Conservation (phyloP, 2,329 filamentous ascomycete genomes). For the Aureobasidium uvarum region DNA sequence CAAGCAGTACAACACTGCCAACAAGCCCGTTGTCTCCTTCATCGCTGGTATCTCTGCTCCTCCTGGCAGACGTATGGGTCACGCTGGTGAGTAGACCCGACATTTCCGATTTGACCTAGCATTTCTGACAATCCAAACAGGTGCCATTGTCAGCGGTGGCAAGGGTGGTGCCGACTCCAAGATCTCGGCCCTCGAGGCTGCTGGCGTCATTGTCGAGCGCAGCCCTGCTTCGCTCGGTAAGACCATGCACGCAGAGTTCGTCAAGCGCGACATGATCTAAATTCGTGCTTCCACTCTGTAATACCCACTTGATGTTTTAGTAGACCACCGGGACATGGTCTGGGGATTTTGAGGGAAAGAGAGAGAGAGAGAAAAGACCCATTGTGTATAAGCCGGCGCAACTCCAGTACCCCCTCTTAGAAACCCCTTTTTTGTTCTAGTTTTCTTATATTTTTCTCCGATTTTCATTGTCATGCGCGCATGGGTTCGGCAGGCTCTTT, state of each 20-base stretch:
- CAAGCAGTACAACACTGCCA: slow-evolving; percentile 82
- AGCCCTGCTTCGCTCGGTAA: slow-evolving; percentile 90
- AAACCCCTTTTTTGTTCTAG: slow-evolving; percentile 16
- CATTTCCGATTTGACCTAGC: neutral
- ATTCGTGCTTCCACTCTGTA: slow-evolving; percentile 15
- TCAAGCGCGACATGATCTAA: slow-evolving; percentile 93
- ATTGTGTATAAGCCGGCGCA: slow-evolving; percentile 24
- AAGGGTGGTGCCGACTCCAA: slow-evolving; percentile 98
- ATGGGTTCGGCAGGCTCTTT: slow-evolving; percentile 21
- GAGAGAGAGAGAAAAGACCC: slow-evolving; percentile 7
- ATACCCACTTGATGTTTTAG: slow-evolving; percentile 24
- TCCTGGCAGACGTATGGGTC: slow-evolving; percentile 94
- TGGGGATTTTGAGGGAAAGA: neutral
- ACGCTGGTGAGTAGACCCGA: slow-evolving; percentile 65
- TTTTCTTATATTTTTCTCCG: slow-evolving; percentile 5
- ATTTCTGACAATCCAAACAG: slow-evolving; percentile 34
- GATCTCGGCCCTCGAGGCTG: slow-evolving; percentile 89
- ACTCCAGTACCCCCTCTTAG: slow-evolving; percentile 21
- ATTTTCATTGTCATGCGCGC: slow-evolving; percentile 22
- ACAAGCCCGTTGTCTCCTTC: slow-evolving; percentile 97
- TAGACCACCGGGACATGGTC: slow-evolving; percentile 15
- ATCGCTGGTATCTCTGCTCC: slow-evolving; percentile 98
- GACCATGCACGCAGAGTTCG: slow-evolving; percentile 91
- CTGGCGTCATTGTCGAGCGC: slow-evolving; percentile 94
- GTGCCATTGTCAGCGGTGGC: slow-evolving; percentile 91